phyloP scores from a whole-genome alignment of 345 rosid genomes.

The Populus deltoides region DNA sequence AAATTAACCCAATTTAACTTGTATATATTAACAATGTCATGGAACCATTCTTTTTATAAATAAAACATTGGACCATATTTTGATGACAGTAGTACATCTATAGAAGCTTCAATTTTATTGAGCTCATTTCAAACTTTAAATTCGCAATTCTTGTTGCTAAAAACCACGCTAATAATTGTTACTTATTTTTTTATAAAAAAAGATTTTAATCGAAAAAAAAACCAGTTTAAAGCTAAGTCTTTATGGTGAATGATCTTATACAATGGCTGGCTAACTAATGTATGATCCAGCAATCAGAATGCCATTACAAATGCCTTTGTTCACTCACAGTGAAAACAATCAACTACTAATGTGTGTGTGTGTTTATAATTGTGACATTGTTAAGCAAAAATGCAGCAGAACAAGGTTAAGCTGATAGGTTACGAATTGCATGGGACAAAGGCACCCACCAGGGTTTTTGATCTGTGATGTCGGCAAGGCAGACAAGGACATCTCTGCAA shows the following conservation, averaged over 20 bases:
- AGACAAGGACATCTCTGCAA: constrained; percentile 94
- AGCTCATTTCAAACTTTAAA: no score
- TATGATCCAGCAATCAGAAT: neutral
- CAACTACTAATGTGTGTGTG: neutral
- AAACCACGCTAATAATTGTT: no score
- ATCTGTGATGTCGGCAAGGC: constrained; percentile 84
- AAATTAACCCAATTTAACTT: no score
- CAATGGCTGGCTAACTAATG: neutral
- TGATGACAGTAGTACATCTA: no score
- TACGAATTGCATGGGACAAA: neutral
- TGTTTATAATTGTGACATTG: neutral
- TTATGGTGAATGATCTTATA: neutral
- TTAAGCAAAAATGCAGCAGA: neutral
- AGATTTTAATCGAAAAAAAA: no score
- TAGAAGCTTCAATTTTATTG: no score
- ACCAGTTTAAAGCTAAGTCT: neutral
- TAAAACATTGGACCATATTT: no score
- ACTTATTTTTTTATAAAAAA: no score
- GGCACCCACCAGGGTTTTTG: constrained; percentile 61
- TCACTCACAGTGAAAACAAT: neutral
- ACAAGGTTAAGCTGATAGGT: neutral
- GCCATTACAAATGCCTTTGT: neutral
- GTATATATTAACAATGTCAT: no score
- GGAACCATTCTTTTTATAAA: no score
- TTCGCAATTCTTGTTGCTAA: no score